Percentiles rank a stretch among this genome's conserved stretches.
Evolutionary conservation across 1,139 yeast species (phyloP).

Genomic region (Suhomyces ambrosiae): DNA sequence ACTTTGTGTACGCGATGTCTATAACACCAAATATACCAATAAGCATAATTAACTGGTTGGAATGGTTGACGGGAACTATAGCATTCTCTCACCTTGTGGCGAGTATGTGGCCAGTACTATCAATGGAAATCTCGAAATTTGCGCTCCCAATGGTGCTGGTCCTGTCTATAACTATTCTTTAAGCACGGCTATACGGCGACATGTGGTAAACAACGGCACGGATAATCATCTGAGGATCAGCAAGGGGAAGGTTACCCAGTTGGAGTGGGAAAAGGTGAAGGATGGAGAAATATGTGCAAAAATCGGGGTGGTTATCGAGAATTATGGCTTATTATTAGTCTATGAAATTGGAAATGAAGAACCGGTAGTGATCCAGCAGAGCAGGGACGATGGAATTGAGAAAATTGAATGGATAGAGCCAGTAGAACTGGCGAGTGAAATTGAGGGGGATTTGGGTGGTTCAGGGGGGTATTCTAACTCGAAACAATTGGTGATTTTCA

Average conservation of each 20-base stretch:
- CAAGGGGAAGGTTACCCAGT: slow-evolving; percentile 15
- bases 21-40: no score
- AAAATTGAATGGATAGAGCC: slow-evolving; percentile 42
- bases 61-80: slow-evolving; percentile 3
- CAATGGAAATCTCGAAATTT: slow-evolving; percentile 7
- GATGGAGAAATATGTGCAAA: slow-evolving; percentile 22
- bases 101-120: slow-evolving; percentile 15
- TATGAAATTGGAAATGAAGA: slow-evolving; percentile 23
- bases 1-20: no score
- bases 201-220: slow-evolving; percentile 7
- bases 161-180: slow-evolving; percentile 8
- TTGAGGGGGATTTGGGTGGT: no score
- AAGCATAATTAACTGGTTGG: no score
- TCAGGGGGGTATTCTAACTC: slow-evolving; percentile 33
- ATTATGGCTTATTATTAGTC: slow-evolving; percentile 25
- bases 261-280: slow-evolving; percentile 33
- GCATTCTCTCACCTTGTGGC: slow-evolving; percentile 21
- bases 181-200: slow-evolving; percentile 7
- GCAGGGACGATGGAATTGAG: slow-evolving; percentile 33
- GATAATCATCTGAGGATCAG: slow-evolving; percentile 6
- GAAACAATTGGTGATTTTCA: slow-evolving; percentile 37
- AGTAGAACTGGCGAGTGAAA: slow-evolving; percentile 11
- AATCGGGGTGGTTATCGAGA: slow-evolving; percentile 29
- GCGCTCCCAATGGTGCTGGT: slow-evolving; percentile 1
- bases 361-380: slow-evolving; percentile 36